These are phyloP conservation scores for Tremella mesenterica DNA, from an alignment of 768 basidiomycete species.

Conservation along the genomic window DNA sequence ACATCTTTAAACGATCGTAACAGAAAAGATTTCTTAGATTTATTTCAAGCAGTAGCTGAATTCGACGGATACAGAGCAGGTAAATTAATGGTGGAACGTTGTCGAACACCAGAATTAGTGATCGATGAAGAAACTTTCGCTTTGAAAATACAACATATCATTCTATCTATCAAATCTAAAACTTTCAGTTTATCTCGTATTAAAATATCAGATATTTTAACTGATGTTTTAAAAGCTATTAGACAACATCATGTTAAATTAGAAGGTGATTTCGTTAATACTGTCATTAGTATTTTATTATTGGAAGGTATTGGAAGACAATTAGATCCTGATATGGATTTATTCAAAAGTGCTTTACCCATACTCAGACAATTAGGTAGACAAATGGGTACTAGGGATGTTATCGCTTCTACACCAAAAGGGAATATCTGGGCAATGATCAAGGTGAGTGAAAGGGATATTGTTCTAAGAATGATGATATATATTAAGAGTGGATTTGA, in stretches of 20 bases:
- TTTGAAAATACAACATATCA: slow-evolving; percentile 92
- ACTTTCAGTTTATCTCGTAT: slow-evolving; percentile 96
- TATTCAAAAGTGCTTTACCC: slow-evolving; percentile 91
- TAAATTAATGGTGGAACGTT: slow-evolving; percentile 91
- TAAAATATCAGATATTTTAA: slow-evolving; percentile 86
- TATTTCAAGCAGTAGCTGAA: slow-evolving; percentile 89
- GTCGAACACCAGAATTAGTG: slow-evolving; percentile 78
- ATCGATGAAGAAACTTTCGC: slow-evolving; percentile 92
- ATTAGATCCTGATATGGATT: slow-evolving; percentile 80
- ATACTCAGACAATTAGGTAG: slow-evolving; percentile 84
- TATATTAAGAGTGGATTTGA: slow-evolving; percentile 8
- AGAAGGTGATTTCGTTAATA: slow-evolving; percentile 98
- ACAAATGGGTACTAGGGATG: slow-evolving; percentile 73
- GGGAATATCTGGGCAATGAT: slow-evolving; percentile 74
- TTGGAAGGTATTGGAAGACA: slow-evolving; percentile 93
- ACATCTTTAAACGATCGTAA: slow-evolving; percentile 76
- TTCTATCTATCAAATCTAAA: slow-evolving; percentile 85
- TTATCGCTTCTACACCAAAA: slow-evolving; percentile 55
- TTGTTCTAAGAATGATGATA: not conserved
- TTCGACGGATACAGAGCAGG: slow-evolving; percentile 96
- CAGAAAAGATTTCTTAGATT: slow-evolving; percentile 86
- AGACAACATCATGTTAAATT: slow-evolving; percentile 92
- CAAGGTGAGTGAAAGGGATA: slow-evolving; percentile 54
- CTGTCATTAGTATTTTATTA: slow-evolving; percentile 84
- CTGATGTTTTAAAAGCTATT: slow-evolving; percentile 76